phyloP scores from a whole-genome alignment of 768 basidiomycete species.

The Kwoniella dejecticola region DNA sequence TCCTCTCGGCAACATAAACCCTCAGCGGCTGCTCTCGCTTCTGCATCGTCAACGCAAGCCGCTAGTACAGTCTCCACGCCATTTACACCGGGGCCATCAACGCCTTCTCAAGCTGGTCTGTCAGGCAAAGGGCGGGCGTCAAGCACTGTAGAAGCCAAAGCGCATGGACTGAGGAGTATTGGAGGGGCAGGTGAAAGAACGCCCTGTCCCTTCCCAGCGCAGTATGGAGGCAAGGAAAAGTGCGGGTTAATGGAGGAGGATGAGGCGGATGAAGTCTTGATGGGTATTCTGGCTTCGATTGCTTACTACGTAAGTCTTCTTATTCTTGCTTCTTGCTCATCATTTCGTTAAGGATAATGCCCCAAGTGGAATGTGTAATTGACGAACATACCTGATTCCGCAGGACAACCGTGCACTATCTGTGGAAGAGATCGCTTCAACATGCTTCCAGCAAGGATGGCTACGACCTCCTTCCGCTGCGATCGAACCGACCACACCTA shows the following conservation, averaged over 20 bases:
- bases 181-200: conserved; percentile 33
- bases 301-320: conserved; percentile 36
- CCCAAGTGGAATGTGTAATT: too few species aligned
- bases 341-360: too few species aligned
- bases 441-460: conserved; percentile 43
- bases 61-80: conserved; percentile 25
- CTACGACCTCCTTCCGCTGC: conserved; percentile 48
- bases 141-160: conserved; percentile 26
- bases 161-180: conserved; percentile 44
- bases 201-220: conserved; percentile 42
- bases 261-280: conserved; percentile 46
- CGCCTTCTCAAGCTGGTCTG: conserved; percentile 14
- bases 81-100: conserved; percentile 6
- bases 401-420: conserved; percentile 49
- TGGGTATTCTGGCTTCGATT: conserved; percentile 40
- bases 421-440: conserved; percentile 43
- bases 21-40: not conserved
- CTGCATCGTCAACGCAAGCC: not conserved
- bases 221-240: conserved; percentile 43
- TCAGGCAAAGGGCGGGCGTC: conserved; percentile 8
- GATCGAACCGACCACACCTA: conserved; percentile 38
- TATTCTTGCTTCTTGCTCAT: not conserved
- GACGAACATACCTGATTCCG: not conserved
- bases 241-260: conserved; percentile 47
- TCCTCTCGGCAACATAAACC: conserved; percentile 17